A percentile compares a stretch with the other conserved stretches of the same genome.
Conservation (phyloP, 2,329 filamentous ascomycete genomes). For the Aspergillus clavatus region DNA sequence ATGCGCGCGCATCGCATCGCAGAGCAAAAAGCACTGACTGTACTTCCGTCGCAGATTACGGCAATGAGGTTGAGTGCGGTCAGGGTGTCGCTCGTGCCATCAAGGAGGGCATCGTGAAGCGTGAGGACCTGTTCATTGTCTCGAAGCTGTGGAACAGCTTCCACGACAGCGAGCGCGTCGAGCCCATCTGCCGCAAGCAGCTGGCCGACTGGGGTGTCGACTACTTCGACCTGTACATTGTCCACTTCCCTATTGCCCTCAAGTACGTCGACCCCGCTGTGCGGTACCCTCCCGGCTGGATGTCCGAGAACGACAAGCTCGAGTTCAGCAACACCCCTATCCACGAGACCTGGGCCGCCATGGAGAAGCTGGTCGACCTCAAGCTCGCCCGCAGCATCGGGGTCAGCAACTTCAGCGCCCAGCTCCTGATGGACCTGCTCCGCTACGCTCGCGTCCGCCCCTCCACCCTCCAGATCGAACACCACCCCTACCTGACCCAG, state of each 20-base stretch:
- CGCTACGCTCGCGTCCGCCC: conserved; percentile 70
- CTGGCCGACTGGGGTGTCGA: conserved; percentile 78
- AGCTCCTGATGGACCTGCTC: conserved; percentile 73
- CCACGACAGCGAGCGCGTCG: conserved; percentile 73
- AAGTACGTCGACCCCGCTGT: conserved; percentile 77
- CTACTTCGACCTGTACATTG: conserved; percentile 85
- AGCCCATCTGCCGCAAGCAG: conserved; percentile 70
- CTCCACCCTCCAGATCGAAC: conserved; percentile 79
- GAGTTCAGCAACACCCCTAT: conserved; percentile 64
- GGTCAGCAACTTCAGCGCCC: conserved; percentile 75
- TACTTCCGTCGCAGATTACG: conserved; percentile 68
- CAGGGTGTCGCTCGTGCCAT: conserved; percentile 74
- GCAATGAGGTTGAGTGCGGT: conserved; percentile 74
- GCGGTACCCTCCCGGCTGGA: conserved; percentile 76
- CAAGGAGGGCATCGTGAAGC: conserved; percentile 73
- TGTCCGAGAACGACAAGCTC: conserved; percentile 59
- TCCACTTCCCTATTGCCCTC: conserved; percentile 84
- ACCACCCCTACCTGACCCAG: conserved; percentile 85
- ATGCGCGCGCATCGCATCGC: neutral
- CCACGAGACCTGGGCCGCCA: conserved; percentile 76
- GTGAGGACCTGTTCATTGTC: conserved; percentile 84
- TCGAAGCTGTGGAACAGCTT: conserved; percentile 93
- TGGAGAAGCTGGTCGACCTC: conserved; percentile 68
- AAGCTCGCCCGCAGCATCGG: conserved; percentile 70
- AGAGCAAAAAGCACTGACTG: neutral